phyloP scores from a whole-genome alignment of 805 yeast genomes.

The Schizosaccharomyces cryophilus region DNA sequence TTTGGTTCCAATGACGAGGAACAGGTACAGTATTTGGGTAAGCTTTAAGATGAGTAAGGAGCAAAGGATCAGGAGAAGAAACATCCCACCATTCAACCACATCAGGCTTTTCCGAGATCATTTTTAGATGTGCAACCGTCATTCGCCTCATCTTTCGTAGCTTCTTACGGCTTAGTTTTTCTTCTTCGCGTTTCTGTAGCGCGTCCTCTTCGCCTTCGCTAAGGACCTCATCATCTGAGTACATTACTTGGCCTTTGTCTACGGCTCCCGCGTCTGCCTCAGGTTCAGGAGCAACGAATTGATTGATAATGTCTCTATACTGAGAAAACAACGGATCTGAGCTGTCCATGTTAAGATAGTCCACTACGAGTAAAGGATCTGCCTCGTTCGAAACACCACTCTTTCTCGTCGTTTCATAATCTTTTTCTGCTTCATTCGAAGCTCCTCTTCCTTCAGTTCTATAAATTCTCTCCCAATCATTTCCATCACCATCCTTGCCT shows the following conservation, averaged over 20 bases:
- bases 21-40: slow-evolving; percentile 45
- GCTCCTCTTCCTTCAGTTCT: not conserved
- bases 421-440: not conserved
- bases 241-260: slow-evolving; percentile 14
- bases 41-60: slow-evolving; percentile 40
- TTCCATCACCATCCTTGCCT: not conserved
- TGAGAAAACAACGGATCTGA: not conserved
- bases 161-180: slow-evolving; percentile 23
- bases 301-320: not conserved
- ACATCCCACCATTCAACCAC: slow-evolving; percentile 69
- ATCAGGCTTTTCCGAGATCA: slow-evolving; percentile 37
- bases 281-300: not conserved
- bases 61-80: slow-evolving; percentile 55
- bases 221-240: slow-evolving; percentile 14
- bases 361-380: not conserved
- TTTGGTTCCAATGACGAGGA: slow-evolving; percentile 65
- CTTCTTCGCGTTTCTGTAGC: slow-evolving; percentile 8
- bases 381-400: not conserved
- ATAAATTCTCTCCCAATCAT: not conserved
- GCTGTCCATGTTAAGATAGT: not conserved
- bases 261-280: slow-evolving; percentile 1
- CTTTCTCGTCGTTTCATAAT: not conserved
- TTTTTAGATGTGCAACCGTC: slow-evolving; percentile 43
- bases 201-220: slow-evolving; percentile 11
- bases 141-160: slow-evolving; percentile 27